Evolutionary conservation across 345 rosid species (phyloP), one percentile per base, ranked within the genome.

Genomic region (Zanthoxylum bungeanum): DNA sequence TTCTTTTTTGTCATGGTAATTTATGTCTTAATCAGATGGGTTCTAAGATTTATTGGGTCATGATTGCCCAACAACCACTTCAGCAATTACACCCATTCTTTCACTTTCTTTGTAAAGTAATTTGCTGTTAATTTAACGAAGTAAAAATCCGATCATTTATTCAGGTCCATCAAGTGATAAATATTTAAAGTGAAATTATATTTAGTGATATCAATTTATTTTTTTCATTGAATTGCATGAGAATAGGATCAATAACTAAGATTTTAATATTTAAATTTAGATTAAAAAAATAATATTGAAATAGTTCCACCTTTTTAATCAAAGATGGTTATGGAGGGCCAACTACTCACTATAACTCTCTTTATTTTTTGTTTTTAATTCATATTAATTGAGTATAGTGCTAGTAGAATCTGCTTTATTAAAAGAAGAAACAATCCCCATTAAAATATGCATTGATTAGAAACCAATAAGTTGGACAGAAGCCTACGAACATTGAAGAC

Each of bases 391-490:
- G 60, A 68, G 51, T 39, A 39, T 34, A 47, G 62, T 8, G 5
- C 16, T n/a, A n/a, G n/a, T 28, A 30, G 73, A 72, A 72, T 67
- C 76, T 52, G 49, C 73, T 77, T 77, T 77, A 19, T 8, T 25
- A 72, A 73, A 77, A 56, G 66, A 33, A 42, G 68, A 59, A 64
- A 70, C 44, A 22, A 9, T 1, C 0, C 9, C 53, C 64, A 34
- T 57, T 12, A 59, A 74, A 74, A 47, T 47, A 49, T 34, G 55
- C 64, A 52, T 4, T 39, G 64, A 31, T 19, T 33, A 55, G 74
- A 61, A 75, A 65, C 52, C 42, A 66, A 31, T 12, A 70, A 40
- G 12, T 9, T n/a, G 34, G 34, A 46, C 28, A 33, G 63, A 57
- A 75, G 67, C 42, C 79, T 64, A 55, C 2, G 9, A 4, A 28